Conservation (phyloP, 2,329 filamentous ascomycete species). For the Diaporthe vaccinii region DNA sequence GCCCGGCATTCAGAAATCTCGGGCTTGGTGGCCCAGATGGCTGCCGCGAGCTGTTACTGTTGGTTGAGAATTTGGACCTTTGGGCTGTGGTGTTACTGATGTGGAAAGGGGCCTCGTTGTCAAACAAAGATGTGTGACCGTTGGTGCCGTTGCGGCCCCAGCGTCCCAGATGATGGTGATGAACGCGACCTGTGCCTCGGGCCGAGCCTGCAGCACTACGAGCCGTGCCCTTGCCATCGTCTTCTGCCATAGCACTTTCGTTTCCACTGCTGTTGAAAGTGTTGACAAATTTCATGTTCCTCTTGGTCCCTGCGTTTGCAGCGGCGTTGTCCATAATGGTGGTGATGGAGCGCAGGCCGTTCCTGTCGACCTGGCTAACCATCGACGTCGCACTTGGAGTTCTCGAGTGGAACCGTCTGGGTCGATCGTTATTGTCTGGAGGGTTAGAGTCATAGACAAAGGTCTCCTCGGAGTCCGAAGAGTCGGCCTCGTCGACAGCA, state of each 20-base stretch:
- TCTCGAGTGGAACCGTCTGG: constrained; percentile 88
- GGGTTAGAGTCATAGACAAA: constrained; percentile 99
- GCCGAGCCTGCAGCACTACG: constrained; percentile 73
- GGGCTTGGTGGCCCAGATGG: constrained; percentile 80
- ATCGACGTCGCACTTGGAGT: constrained; percentile 94
- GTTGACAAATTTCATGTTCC: constrained; percentile 96
- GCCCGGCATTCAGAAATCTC: constrained; percentile 60
- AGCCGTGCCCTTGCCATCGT: constrained; percentile 74
- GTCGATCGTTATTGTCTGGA: constrained; percentile 73
- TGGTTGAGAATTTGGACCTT: constrained; percentile 71
- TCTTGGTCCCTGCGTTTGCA: constrained; percentile 75
- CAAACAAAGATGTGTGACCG: constrained; percentile 78
- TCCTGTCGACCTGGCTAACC: constrained; percentile 77
- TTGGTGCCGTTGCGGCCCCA: constrained; percentile 80
- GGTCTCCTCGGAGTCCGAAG: constrained; percentile 97
- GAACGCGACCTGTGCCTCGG: constrained; percentile 78
- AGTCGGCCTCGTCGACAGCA: constrained; percentile 95
- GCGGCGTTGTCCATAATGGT: constrained; percentile 72
- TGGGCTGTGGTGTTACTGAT: constrained; percentile 60
- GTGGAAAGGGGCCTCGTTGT: constrained; percentile 82
- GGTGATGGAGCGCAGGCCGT: constrained; percentile 73
- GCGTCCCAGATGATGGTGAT: constrained; percentile 80
- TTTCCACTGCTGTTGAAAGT: constrained; percentile 75
- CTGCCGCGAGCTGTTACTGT: constrained; percentile 65
- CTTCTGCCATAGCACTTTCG: constrained; percentile 71